Evolutionary conservation across 2,329 filamentous ascomycete species (phyloP), one percentile per base, ranked within the genome.

Genomic region (Sclerotinia glacialis): DNA sequence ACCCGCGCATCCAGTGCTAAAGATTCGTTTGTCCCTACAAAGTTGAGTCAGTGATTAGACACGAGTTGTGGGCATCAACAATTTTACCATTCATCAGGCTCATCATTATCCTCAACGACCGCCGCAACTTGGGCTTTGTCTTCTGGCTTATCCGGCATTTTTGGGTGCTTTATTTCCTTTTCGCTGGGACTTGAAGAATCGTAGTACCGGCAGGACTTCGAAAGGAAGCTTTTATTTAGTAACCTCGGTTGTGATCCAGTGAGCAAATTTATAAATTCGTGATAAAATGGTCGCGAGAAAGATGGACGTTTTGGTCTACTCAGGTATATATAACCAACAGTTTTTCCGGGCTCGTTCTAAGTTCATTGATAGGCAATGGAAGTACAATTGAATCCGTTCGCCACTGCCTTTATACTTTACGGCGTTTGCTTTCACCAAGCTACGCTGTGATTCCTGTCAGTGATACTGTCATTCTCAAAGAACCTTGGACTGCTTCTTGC

Each of bases 1-100:
- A 96, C 94, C 89, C 79, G 93, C 86, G 76, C 94, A 98, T 67
- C 94, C 95, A 3, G 94, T 98, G 82, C 92, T 97, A 82, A 92
- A 96, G 78, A 98, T 98, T 76, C 95, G 86, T 85, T 97, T 94
- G 82, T 98, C 93, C 94, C 94, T 98, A 77, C 67, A 72, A 50
- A 46, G 59, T 66, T 61, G 44, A 62, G 55, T 73, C 70, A 70
- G 69, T 67, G 65, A 70, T 69, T 65, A 62, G 64, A 66, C 40
- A 23, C 44, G 40, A 67, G 31, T 52, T 53, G 47, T 70, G 71
- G 64, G 68, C 46, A 44, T 64, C 52, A 52, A 65, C 28, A 54
- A 46, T 52, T 73, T 79, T 81, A 98, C 95, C 94, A 98, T 68
- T 97, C 94, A 83, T 98, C 95, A 5, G 91, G 91, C 78, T 97